These are phyloP conservation scores for Schizochytrium sp. DNA, from an alignment of 108 stramenopile genomes.

Conservation along the genomic window DNA sequence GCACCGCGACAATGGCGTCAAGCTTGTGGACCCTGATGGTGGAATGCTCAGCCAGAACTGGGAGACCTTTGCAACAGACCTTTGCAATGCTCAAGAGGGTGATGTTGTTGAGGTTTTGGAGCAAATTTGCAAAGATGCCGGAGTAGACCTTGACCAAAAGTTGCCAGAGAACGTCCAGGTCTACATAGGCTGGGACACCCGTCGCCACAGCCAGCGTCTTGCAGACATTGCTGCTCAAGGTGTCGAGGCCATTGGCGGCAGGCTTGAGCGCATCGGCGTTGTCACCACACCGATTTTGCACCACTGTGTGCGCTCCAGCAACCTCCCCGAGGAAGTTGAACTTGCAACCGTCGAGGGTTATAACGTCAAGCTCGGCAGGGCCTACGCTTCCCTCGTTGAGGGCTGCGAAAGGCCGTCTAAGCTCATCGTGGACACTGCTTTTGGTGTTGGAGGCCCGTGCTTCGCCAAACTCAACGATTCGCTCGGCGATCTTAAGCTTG, in stretches of 20 bases:
- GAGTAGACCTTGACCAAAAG: constrained; percentile 11
- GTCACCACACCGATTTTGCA: constrained; percentile 94
- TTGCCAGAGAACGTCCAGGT: constrained; percentile 66
- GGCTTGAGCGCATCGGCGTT: constrained; percentile 84
- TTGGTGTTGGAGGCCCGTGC: constrained; percentile 87
- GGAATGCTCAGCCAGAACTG: constrained; percentile 61
- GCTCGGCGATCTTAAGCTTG: constrained; percentile 62
- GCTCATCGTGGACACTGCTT: constrained; percentile 88
- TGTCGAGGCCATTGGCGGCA: constrained; percentile 78
- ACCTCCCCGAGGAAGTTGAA: constrained; percentile 70
- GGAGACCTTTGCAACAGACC: constrained; percentile 52
- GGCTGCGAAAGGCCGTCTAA: constrained; percentile 21
- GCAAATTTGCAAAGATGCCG: not conserved
- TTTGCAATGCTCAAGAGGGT: constrained; percentile 53
- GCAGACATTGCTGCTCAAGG: constrained; percentile 74
- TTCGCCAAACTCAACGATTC: constrained; percentile 70
- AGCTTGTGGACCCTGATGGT: constrained; percentile 80
- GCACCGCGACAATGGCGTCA: constrained; percentile 94
- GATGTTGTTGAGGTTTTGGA: not conserved
- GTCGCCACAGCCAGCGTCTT: constrained; percentile 83
- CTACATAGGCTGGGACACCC: constrained; percentile 87
- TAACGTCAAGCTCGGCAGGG: constrained; percentile 79
- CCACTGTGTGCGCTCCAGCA: constrained; percentile 85
- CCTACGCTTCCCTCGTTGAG: constrained; percentile 79
- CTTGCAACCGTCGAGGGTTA: constrained; percentile 84